phyloP scores from a whole-genome alignment of 305 asterid species.

The Fraxinus latifolia region DNA sequence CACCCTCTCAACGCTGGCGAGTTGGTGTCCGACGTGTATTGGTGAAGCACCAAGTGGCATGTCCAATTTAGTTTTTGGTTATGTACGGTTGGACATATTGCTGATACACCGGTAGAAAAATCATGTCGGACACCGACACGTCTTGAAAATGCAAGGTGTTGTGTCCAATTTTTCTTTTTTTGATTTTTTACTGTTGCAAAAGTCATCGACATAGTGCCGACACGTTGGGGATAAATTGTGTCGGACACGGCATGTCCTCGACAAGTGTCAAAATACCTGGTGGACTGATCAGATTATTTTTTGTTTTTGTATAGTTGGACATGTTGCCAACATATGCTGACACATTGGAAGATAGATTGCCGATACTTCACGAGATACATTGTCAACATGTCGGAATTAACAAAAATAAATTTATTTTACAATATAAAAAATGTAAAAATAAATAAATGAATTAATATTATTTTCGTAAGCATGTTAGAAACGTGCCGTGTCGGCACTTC shows the following conservation, averaged over 20 bases:
- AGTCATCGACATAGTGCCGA: neutral
- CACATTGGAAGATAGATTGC: neutral
- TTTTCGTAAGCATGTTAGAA: neutral
- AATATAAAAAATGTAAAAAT: neutral
- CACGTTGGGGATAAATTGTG: neutral
- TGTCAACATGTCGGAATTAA: neutral
- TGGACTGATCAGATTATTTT: neutral
- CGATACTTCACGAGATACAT: neutral
- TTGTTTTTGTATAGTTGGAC: neutral
- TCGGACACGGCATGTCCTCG: neutral
- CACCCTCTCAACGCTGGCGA: neutral
- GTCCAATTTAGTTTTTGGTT: neutral
- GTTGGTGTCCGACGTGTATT: neutral
- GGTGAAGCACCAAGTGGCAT: neutral
- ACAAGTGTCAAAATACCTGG: neutral
- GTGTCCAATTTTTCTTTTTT: neutral
- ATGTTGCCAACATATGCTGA: neutral
- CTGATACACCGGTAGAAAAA: neutral
- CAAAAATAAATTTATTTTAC: neutral
- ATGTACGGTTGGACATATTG: neutral
- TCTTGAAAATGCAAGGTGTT: neutral
- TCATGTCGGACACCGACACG: neutral
- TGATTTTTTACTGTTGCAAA: neutral
- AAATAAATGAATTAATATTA: neutral
- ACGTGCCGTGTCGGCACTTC: neutral